phyloP scores from a whole-genome alignment of 352 stramenopile species.

The Pythium phragmiticola region DNA sequence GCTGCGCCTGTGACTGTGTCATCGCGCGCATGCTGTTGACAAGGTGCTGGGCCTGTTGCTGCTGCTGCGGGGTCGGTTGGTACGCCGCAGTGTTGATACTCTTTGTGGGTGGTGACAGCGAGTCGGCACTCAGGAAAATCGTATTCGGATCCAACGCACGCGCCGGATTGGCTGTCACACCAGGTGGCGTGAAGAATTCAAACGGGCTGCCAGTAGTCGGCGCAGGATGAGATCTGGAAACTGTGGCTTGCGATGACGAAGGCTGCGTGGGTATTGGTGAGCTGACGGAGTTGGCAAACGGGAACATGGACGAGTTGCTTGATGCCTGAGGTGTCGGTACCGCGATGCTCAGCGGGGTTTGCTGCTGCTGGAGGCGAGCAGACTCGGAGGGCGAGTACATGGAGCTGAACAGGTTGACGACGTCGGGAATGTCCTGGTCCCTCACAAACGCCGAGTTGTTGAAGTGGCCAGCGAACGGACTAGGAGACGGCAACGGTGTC shows the following conservation, averaged over 20 bases:
- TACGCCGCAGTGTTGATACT: slow-evolving; percentile 28
- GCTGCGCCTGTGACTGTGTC: slow-evolving; percentile 22
- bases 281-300: slow-evolving; percentile 13
- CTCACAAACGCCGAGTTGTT: slow-evolving; percentile 21
- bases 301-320: slow-evolving; percentile 31
- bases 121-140: slow-evolving; percentile 47
- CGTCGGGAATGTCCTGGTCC: slow-evolving; percentile 54
- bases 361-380: background rate
- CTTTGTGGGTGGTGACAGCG: slow-evolving; percentile 41
- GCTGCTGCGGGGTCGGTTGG: too few relatives aligned
- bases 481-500: slow-evolving; percentile 17
- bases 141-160: slow-evolving; percentile 31
- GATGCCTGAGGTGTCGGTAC: slow-evolving; percentile 37
- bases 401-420: slow-evolving; percentile 67
- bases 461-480: slow-evolving; percentile 12
- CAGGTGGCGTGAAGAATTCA: slow-evolving; percentile 68
- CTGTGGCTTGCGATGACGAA: background rate
- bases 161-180: slow-evolving; percentile 33
- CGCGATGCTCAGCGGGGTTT: slow-evolving; percentile 29
- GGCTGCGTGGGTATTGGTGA: slow-evolving; percentile 9
- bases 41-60: slow-evolving; percentile 22
- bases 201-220: slow-evolving; percentile 21
- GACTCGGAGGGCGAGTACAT: slow-evolving; percentile 50
- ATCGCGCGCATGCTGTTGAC: slow-evolving; percentile 6
- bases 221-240: slow-evolving; percentile 9